Evolutionary conservation across 2,329 filamentous ascomycete species (phyloP).

Genomic region (Tetracladium maxilliforme): DNA sequence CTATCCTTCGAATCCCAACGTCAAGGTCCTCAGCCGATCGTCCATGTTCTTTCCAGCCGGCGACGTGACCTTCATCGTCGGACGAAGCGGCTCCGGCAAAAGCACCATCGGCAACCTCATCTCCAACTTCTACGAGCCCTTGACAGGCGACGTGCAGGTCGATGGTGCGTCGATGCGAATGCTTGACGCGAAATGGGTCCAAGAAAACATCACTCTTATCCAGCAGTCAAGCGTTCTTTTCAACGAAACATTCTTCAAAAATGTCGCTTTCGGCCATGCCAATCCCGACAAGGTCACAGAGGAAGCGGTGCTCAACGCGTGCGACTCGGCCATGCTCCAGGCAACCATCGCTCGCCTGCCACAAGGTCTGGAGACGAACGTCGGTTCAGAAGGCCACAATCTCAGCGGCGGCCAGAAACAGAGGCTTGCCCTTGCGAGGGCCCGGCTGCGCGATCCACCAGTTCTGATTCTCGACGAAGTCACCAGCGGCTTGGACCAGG

Average conservation of each 20-base stretch:
- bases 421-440: constrained; percentile 65
- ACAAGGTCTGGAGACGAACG: constrained; percentile 52
- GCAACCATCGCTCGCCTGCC: constrained; percentile 53
- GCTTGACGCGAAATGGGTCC: constrained; percentile 57
- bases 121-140: constrained; percentile 59
- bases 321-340: constrained; percentile 53
- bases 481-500: constrained; percentile 73
- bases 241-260: constrained; percentile 62
- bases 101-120: constrained; percentile 76
- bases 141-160: constrained; percentile 49
- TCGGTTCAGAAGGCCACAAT: constrained; percentile 54
- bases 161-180: constrained; percentile 48
- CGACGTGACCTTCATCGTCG: constrained; percentile 67
- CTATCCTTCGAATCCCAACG: constrained; percentile 57
- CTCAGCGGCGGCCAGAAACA: constrained; percentile 81
- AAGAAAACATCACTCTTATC: constrained; percentile 63
- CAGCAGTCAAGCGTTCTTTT: constrained; percentile 76
- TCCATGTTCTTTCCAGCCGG: constrained; percentile 59
- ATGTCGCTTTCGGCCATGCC: constrained; percentile 57
- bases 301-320: constrained; percentile 45
- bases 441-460: constrained; percentile 60
- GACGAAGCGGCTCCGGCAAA: constrained; percentile 81
- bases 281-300: constrained; percentile 29
- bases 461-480: constrained; percentile 80
- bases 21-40: constrained; percentile 41